Percentiles rank a stretch among this genome's conserved stretches.
Conservation (phyloP, 345 rosid genomes). For the Mangifera indica region DNA sequence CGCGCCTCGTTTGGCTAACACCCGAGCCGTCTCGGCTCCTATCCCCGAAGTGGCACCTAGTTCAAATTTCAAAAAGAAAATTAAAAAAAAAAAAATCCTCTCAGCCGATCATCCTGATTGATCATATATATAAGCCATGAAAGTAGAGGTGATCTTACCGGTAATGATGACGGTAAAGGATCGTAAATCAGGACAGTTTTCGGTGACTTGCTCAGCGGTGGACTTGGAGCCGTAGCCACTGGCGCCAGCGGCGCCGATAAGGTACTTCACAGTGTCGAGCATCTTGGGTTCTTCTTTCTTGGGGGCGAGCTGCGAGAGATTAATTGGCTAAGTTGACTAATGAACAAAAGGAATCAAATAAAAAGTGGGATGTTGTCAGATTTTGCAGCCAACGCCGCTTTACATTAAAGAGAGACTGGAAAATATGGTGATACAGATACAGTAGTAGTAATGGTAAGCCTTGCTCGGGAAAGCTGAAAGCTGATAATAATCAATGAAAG, state of each 20-base stretch:
- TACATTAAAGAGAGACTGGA: constrained; percentile 18
- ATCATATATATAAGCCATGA: neutral
- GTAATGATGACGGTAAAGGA: constrained; percentile 82
- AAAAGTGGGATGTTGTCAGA: constrained; percentile 25
- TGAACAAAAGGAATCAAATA: neutral
- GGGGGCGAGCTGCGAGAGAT: neutral
- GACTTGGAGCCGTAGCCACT: constrained; percentile 91
- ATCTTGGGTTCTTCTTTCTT: constrained; percentile 22
- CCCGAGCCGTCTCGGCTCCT: constrained; percentile 94
- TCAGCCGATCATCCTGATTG: neutral
- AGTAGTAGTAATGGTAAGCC: too few relatives aligned
- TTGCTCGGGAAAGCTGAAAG: too few relatives aligned
- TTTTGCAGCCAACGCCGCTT: constrained; percentile 41
- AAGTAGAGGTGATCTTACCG: constrained; percentile 35
- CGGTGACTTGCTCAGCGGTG: constrained; percentile 78
- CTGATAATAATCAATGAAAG: neutral
- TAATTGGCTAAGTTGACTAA: too few relatives aligned
- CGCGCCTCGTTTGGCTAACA: constrained; percentile 72
- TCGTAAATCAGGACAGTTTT: constrained; percentile 50
- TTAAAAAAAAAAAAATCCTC: neutral
- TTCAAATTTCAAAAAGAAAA: neutral
- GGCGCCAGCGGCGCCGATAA: constrained; percentile 73
- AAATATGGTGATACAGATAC: too few relatives aligned
- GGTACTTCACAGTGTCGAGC: constrained; percentile 74
- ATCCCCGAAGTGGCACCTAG: constrained; percentile 96